Conservation (phyloP, 805 yeast genomes). For the Saccharomyces eubayanus region DNA sequence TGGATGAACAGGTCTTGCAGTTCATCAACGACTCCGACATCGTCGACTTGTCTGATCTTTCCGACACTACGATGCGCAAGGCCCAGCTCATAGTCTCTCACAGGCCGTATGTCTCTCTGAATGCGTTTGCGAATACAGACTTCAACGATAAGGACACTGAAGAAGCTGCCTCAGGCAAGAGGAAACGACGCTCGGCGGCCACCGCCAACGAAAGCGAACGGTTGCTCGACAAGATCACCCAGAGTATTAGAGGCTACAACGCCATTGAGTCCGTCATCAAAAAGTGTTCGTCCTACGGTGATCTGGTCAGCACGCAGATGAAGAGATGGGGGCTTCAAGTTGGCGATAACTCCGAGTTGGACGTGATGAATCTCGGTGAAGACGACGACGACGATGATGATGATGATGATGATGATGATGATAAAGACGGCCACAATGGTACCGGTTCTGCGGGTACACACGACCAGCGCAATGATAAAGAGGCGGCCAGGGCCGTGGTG, state of each 20-base stretch:
- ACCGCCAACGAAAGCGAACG: slow-evolving; percentile 59
- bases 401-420: not conserved
- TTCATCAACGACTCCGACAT: slow-evolving; percentile 72
- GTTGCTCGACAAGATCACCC: slow-evolving; percentile 59
- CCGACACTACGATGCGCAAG: slow-evolving; percentile 56
- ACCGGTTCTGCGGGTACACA: slow-evolving; percentile 4
- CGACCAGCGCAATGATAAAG: not conserved
- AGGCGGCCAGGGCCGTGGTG: slow-evolving; percentile 13
- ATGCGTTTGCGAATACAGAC: slow-evolving; percentile 49
- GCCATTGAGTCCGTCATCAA: slow-evolving; percentile 91
- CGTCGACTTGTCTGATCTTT: slow-evolving; percentile 72
- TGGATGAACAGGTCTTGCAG: slow-evolving; percentile 59
- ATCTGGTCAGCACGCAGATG: slow-evolving; percentile 61
- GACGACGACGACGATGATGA: slow-evolving; percentile 26
- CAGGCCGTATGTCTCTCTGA: slow-evolving; percentile 63
- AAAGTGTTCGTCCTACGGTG: slow-evolving; percentile 73
- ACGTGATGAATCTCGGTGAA: slow-evolving; percentile 26
- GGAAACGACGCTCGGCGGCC: slow-evolving; percentile 35
- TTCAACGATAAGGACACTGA: slow-evolving; percentile 30
- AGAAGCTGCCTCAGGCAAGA: slow-evolving; percentile 22
- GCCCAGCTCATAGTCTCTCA: slow-evolving; percentile 56
- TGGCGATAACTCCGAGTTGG: slow-evolving; percentile 34
- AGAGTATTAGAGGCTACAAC: slow-evolving; percentile 75
- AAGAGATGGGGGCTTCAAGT: slow-evolving; percentile 81
- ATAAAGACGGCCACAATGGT: slow-evolving; percentile 11